These are phyloP conservation scores for Zoysia japonica DNA, from an alignment of 176 grass and related monocot species.

Conservation along the genomic window DNA sequence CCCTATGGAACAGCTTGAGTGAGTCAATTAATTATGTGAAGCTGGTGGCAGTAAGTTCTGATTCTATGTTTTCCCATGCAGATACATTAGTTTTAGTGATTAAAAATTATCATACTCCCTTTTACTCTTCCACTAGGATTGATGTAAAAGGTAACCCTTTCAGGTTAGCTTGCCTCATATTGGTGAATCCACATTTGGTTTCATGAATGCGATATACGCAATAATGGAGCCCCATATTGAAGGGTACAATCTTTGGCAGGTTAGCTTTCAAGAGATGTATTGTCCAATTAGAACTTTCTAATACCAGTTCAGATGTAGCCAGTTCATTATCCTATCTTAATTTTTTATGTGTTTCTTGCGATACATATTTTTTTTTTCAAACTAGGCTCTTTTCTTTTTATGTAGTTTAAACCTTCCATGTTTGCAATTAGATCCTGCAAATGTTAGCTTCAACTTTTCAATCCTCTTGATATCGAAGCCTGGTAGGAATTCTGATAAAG, in stretches of 20 bases:
- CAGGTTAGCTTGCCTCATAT: slow-evolving; percentile 88
- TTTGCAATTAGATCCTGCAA: slow-evolving; percentile 1
- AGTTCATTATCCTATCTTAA: background rate
- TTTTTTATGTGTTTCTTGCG: background rate
- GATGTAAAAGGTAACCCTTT: slow-evolving; percentile 28
- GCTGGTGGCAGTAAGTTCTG: slow-evolving; percentile 71
- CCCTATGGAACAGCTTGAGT: slow-evolving; percentile 69
- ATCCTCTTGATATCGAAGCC: background rate
- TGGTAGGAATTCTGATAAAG: background rate
- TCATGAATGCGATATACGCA: slow-evolving; percentile 65
- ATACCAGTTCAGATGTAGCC: slow-evolving; percentile 1
- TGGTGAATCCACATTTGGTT: slow-evolving; percentile 54
- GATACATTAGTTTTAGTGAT: slow-evolving; percentile 23
- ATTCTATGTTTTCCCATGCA: slow-evolving; percentile 13
- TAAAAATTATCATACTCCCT: background rate
- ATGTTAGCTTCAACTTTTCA: background rate
- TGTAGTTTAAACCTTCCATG: background rate
- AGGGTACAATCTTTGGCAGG: slow-evolving; percentile 95
- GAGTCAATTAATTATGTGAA: slow-evolving; percentile 67
- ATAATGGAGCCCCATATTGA: slow-evolving; percentile 54
- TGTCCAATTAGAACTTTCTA: slow-evolving; percentile 3
- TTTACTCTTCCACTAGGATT: background rate
- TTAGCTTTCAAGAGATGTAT: slow-evolving; percentile 36
- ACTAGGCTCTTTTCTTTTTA: background rate
- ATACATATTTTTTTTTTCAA: slow-evolving; percentile 5